phyloP scores from a whole-genome alignment of 2,329 filamentous ascomycete species.

The Trematosphaeria pertusa region DNA sequence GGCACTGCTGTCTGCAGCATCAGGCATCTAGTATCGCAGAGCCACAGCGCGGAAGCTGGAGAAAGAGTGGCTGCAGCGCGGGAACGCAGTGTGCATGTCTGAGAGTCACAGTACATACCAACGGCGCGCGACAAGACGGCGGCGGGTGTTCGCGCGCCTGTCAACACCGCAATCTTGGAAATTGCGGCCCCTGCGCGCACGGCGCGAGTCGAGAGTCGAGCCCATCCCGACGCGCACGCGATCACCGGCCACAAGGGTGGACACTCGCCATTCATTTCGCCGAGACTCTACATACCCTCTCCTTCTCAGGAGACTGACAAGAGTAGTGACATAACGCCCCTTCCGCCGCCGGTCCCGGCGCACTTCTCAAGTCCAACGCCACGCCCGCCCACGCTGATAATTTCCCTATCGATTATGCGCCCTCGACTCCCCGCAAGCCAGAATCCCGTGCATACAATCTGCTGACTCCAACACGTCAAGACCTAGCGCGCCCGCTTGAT shows the following conservation, averaged over 20 bases:
- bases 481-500: constrained; percentile 51
- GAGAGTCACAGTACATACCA: too few species aligned
- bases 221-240: background rate
- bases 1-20: background rate
- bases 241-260: too few species aligned
- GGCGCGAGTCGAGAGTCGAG: constrained; percentile 4
- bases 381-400: background rate
- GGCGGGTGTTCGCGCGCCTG: too few species aligned
- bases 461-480: background rate
- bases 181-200: constrained; percentile 8
- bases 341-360: constrained; percentile 1
- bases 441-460: background rate
- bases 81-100: too few species aligned
- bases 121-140: too few species aligned
- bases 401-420: constrained; percentile 1
- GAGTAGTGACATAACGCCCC: constrained; percentile 10
- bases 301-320: too few species aligned
- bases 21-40: background rate
- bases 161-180: constrained; percentile 8
- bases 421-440: background rate
- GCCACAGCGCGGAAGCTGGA: too few species aligned
- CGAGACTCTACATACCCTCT: too few species aligned
- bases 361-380: constrained; percentile 1
- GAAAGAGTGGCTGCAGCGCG: too few species aligned
- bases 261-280: too few species aligned